Base-by-base conservation (phyloP, 768 basidiomycete genomes). In the Boletus pseudopeckii region DNA sequence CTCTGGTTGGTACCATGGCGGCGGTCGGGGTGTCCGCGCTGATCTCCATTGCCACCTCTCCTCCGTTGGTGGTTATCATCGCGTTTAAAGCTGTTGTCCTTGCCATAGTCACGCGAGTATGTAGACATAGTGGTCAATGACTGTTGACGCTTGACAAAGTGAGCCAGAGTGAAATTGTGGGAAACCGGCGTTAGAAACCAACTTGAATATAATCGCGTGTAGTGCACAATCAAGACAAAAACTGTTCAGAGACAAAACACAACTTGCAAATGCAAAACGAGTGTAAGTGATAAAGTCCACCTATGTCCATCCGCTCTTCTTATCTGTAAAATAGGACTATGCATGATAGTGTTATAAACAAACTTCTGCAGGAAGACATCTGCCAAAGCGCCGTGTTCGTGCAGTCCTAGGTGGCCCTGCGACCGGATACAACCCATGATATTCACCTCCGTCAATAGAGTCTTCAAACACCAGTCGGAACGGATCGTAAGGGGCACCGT, bases 401-500 rank as follows among this genome's bases (percentile, higher is more conserved):
- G 8, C 45, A 7, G 55, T 57, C 37, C 32, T 54, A 5, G 48
- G 51, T 22, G 46, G 52, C 20, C n/a, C 53, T 38, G 41, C 40
- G 47, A 53, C 38, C 1, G 48, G 54, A 43, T 66, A 56, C 34
- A 40, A n/a, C 26, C 54, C 37, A n/a, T 47, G 53, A 28, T 26
- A 5, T 34, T 42, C 53, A 18, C 32, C 37, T 33, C 32, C 24
- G 6, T 52, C 51, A 2, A 18, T 41, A 39, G 48, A 38, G 17
- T 44, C 50, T 28, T 42, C 47, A 39, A 62, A 65, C 43, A 30
- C 62, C 17, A 62, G 49, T 41, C 24, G 52, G 36, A 66, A 66
- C 22, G 64, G 60, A 45, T 66, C 64, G 34, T 68, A 57, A 5
- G 51, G 63, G n/a, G 45, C 22, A 15, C 41, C 48, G 15, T 55